phyloP scores from a whole-genome alignment of 2,329 filamentous ascomycete species.

The Fusarium palustre region DNA sequence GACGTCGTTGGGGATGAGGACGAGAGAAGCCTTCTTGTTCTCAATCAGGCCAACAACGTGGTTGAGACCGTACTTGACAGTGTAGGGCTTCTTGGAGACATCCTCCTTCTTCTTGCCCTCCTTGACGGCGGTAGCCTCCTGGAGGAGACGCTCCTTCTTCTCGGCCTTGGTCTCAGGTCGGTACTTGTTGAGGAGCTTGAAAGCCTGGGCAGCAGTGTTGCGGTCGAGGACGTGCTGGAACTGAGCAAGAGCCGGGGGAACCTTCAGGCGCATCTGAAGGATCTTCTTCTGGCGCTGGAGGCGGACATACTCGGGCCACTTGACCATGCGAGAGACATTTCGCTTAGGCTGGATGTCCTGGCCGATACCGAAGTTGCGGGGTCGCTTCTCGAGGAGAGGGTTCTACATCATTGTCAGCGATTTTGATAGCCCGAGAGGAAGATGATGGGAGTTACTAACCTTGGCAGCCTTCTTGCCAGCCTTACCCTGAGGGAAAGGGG shows the following conservation, averaged over 20 bases:
- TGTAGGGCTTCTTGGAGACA: constrained; percentile 99
- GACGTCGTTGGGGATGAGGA: constrained; percentile 99
- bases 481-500: constrained; percentile 96
- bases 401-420: constrained; percentile 69
- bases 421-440: not conserved
- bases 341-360: constrained; percentile 98
- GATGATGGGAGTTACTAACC: constrained; percentile 69
- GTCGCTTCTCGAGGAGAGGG: constrained; percentile 98
- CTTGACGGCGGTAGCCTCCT: constrained; percentile 97
- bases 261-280: constrained; percentile 98
- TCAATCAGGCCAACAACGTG: constrained; percentile 97
- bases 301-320: constrained; percentile 99
- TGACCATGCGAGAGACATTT: constrained; percentile 98
- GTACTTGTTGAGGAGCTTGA: constrained; percentile 99
- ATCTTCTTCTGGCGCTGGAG: constrained; percentile 96
- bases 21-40: constrained; percentile 99
- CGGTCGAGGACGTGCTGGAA: constrained; percentile 98
- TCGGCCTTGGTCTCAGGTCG: constrained; percentile 98
- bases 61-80: constrained; percentile 99
- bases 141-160: constrained; percentile 99
- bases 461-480: constrained; percentile 96
- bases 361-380: constrained; percentile 98
- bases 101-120: constrained; percentile 99
- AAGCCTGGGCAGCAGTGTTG: constrained; percentile 94
- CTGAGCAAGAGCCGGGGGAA: constrained; percentile 95